Evolutionary conservation across 495 filamentous ascomycete genomes (phyloP).

Genomic region (Podospora fimiseda): DNA sequence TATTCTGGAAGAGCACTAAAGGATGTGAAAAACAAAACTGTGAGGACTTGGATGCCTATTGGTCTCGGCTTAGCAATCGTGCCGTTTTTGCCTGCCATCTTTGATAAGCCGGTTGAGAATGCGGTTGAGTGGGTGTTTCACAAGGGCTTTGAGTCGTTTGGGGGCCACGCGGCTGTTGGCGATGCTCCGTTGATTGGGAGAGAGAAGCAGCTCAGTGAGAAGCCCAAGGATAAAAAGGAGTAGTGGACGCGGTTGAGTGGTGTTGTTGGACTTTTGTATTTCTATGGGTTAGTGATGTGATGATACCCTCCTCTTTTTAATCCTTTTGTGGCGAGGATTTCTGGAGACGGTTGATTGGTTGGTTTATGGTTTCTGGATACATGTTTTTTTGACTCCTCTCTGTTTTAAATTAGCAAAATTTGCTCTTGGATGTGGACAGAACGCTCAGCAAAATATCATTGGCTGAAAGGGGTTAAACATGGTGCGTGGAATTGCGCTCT

Average conservation of each 20-base stretch:
- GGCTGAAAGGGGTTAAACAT: too few species aligned
- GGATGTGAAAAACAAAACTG: constrained; percentile 60
- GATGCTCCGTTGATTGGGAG: constrained; percentile 46
- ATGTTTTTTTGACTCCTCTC: too few species aligned
- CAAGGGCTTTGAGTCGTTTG: constrained; percentile 62
- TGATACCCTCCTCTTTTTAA: background rate
- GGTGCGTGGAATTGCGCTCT: too few species aligned
- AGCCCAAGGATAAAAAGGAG: constrained; percentile 54
- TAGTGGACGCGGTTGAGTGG: constrained; percentile 20
- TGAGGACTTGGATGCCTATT: constrained; percentile 84
- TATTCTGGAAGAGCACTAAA: constrained; percentile 82
- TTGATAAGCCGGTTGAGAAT: constrained; percentile 88
- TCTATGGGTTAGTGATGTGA: background rate
- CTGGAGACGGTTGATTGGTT: too few species aligned
- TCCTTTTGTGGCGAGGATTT: too few species aligned
- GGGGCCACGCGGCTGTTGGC: constrained; percentile 55
- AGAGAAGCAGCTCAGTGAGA: constrained; percentile 46
- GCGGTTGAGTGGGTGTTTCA: constrained; percentile 88
- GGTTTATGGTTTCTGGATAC: too few species aligned
- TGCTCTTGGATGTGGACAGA: too few species aligned
- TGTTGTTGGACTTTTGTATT: background rate
- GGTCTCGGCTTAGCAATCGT: constrained; percentile 85
- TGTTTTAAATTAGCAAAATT: too few species aligned
- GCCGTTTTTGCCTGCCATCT: constrained; percentile 80
- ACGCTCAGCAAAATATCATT: too few species aligned